phyloP scores from a whole-genome alignment of 495 filamentous ascomycete species.

The Stereocaulon alpinum region DNA sequence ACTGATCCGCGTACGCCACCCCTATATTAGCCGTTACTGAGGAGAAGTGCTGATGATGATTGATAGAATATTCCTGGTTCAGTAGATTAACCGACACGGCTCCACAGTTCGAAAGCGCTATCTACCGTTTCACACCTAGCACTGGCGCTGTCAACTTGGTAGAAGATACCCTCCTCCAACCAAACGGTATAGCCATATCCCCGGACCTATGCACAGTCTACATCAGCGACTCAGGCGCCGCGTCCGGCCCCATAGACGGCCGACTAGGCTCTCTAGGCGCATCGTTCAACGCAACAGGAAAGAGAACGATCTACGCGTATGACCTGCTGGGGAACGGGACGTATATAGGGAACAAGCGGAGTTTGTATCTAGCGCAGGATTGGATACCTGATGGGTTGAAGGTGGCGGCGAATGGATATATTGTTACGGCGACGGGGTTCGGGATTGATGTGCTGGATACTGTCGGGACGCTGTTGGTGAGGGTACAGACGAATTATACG shows the following conservation, averaged over 20 bases:
- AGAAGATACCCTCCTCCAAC: slow-evolving; percentile 26
- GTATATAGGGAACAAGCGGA: slow-evolving; percentile 23
- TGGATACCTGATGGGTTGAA: slow-evolving; percentile 27
- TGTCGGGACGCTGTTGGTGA: slow-evolving; percentile 23
- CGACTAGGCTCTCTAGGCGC: slow-evolving; percentile 9
- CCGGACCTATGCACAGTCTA: slow-evolving; percentile 36
- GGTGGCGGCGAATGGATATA: slow-evolving; percentile 25
- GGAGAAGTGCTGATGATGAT: too few species aligned
- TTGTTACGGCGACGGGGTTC: slow-evolving; percentile 18
- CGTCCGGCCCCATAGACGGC: slow-evolving; percentile 19
- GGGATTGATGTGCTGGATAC: slow-evolving; percentile 27
- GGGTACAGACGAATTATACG: slow-evolving; percentile 27
- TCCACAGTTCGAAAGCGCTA: slow-evolving; percentile 29
- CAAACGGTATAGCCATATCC: slow-evolving; percentile 37
- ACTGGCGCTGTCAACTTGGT: slow-evolving; percentile 22
- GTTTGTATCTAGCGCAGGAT: slow-evolving; percentile 21
- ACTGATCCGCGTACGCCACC: slow-evolving; percentile 29
- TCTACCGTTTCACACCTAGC: slow-evolving; percentile 33
- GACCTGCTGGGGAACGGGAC: slow-evolving; percentile 24
- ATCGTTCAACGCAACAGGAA: slow-evolving; percentile 5
- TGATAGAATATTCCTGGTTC: slow-evolving; percentile 29
- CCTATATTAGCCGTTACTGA: background rate
- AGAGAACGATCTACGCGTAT: slow-evolving; percentile 26
- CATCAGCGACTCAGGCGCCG: slow-evolving; percentile 31
- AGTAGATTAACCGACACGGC: slow-evolving; percentile 27